A percentile compares a stretch with the other conserved stretches of the same genome.
Conservation (phyloP, 805 yeast genomes). For the Wickerhamiella sergipiensis region DNA sequence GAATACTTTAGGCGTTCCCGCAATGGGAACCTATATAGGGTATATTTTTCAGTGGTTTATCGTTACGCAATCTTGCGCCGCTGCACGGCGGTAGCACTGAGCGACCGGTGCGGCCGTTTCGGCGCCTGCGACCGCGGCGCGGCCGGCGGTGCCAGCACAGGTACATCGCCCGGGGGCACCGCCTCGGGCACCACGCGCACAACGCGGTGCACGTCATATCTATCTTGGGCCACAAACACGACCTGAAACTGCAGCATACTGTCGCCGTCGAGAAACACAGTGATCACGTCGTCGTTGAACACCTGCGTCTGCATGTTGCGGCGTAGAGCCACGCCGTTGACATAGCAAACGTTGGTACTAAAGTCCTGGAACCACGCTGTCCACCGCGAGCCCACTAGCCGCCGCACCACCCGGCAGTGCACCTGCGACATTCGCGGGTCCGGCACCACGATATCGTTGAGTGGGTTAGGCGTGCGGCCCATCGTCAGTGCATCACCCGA, state of each 20-base stretch:
- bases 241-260: background rate
- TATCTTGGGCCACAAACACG: background rate
- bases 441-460: slow-evolving; percentile 37
- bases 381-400: slow-evolving; percentile 23
- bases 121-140: background rate
- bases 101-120: background rate
- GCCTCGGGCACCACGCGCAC: background rate
- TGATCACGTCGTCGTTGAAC: slow-evolving; percentile 1
- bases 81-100: background rate
- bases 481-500: slow-evolving; percentile 56
- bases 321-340: slow-evolving; percentile 36
- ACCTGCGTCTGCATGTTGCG: slow-evolving; percentile 1
- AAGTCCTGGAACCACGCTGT: slow-evolving; percentile 73
- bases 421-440: slow-evolving; percentile 74
- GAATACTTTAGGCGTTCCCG: too few relatives aligned
- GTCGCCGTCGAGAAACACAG: background rate
- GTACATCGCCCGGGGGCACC: background rate
- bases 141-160: background rate
- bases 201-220: background rate
- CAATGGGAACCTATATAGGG: too few relatives aligned
- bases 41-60: too few relatives aligned
- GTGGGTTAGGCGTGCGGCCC: slow-evolving; percentile 40
- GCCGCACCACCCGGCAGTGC: slow-evolving; percentile 53
- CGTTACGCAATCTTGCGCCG: background rate
- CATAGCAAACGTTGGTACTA: slow-evolving; percentile 66